Conservation (phyloP, 108 stramenopile genomes). For the Cyclotella sp. region DNA sequence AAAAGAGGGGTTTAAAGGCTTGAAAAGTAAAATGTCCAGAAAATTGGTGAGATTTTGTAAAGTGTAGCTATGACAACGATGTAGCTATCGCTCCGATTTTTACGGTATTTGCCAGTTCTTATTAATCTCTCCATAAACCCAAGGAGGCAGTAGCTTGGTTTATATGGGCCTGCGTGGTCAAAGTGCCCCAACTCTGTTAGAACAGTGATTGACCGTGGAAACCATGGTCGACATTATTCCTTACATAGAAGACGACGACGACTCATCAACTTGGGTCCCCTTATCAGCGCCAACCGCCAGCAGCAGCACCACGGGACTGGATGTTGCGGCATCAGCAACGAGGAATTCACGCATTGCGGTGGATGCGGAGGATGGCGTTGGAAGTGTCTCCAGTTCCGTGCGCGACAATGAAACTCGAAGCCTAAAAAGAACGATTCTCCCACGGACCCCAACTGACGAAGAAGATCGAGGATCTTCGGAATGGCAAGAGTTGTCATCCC, state of each 20-base stretch:
- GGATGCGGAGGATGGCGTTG: background rate
- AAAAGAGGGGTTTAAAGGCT: too few relatives aligned
- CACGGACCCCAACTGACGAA: background rate
- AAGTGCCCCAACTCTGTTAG: too few relatives aligned
- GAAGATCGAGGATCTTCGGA: background rate
- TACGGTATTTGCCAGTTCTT: too few relatives aligned
- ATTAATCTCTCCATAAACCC: too few relatives aligned
- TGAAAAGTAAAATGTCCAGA: too few relatives aligned
- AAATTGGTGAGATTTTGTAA: too few relatives aligned
- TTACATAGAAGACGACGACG: constrained; percentile 40
- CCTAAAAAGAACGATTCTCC: background rate
- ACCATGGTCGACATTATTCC: constrained; percentile 53
- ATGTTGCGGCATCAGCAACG: background rate
- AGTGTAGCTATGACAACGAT: too few relatives aligned
- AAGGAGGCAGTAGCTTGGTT: too few relatives aligned
- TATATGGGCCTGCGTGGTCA: too few relatives aligned
- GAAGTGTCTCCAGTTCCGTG: background rate
- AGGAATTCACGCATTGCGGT: too few relatives aligned
- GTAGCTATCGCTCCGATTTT: too few relatives aligned
- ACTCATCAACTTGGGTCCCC: constrained; percentile 39
- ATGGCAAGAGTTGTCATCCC: background rate
- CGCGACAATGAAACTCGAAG: background rate
- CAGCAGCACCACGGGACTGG: background rate
- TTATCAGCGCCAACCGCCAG: constrained; percentile 3
- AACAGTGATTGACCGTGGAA: too few relatives aligned